These are phyloP conservation scores for Pyrenophora seminiperda DNA, from an alignment of 2,329 filamentous ascomycete genomes.

Conservation along the genomic window DNA sequence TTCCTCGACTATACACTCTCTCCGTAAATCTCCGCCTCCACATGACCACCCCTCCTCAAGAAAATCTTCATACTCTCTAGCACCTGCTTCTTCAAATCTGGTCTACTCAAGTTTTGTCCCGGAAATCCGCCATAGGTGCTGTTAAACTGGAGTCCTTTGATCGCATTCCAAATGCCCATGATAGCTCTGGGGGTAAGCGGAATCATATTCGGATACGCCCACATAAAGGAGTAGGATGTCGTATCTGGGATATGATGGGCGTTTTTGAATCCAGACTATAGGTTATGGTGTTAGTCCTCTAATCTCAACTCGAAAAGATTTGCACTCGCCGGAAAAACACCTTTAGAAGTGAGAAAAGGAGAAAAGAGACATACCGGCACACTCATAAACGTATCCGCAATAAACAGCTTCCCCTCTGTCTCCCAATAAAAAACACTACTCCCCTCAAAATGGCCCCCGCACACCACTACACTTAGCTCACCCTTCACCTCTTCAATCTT, in stretches of 20 bases:
- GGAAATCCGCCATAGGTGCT: conserved; percentile 71
- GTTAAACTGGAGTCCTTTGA: conserved; percentile 66
- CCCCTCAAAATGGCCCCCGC: conserved; percentile 81
- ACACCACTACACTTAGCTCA: conserved; percentile 65
- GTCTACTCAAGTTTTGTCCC: conserved; percentile 64
- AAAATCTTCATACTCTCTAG: conserved; percentile 80
- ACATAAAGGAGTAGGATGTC: conserved; percentile 71
- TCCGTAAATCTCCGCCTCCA: conserved; percentile 47
- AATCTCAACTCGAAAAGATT: too few species aligned
- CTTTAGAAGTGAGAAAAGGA: not conserved
- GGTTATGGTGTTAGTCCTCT: not conserved
- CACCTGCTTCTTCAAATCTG: conserved; percentile 66
- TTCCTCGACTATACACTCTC: conserved; percentile 21
- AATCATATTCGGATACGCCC: conserved; percentile 65
- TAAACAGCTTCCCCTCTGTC: conserved; percentile 58
- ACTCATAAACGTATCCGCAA: conserved; percentile 78
- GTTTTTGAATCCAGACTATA: conserved; percentile 44
- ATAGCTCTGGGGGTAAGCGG: conserved; percentile 69
- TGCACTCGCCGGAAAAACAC: too few species aligned
- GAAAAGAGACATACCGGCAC: conserved; percentile 58
- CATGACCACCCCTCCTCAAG: conserved; percentile 58
- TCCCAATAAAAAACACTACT: conserved; percentile 69
- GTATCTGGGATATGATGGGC: conserved; percentile 52
- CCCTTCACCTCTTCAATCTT: conserved; percentile 52
- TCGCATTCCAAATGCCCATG: conserved; percentile 69